Evolutionary conservation across 176 grass and related monocot genomes (phyloP), one percentile per base, ranked within the genome.

Genomic region (Oryza rufipogon): DNA sequence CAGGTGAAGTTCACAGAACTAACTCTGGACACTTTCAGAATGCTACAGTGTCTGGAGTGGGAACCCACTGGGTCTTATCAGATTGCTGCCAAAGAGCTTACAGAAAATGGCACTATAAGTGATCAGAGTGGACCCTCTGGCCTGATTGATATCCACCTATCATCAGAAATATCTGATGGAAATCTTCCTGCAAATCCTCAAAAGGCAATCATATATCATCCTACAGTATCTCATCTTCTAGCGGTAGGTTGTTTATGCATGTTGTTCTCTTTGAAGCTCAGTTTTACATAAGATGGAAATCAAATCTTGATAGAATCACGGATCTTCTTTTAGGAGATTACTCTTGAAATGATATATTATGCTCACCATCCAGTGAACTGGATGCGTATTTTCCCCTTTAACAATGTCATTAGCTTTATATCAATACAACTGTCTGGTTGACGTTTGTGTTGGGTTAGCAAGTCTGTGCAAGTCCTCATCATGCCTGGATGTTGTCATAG

Each of bases 1-100:
- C 90, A 99, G 97, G 88, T 96, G 79, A 99, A 99, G 85, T 94
- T 94, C 69, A 94, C 97, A 87, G 97, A 99, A 77, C 84, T 96
- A 70, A 99, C 91, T 74, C 79, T 99, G 54, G 97, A 99, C 86
- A 89, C 91, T 81, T 99, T 91, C 72, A 88, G 97, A 86, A 96
- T 99, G 93, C 79, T 96, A 72, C 97, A 94, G 77, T 96, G 90
- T 72, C 83, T 99, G 61, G 97, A 99, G 85, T 99, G 94, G 90
- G 97, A 99, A 61, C 97, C 93, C 20, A 96, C 89, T 71, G 93
- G 91, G n/a, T 94, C 93, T 71, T 93, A 94, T 77, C 91, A 91
- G 41, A 90, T 80, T 76, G 82, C 90, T 71, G 82, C 85, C 56
- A 96, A 96, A 89, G 88, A 96, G 89, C 83, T 89, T 86, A 83